Evolutionary conservation across 2,329 filamentous ascomycete species (phyloP), one percentile per base, ranked within the genome.

Genomic region (Lecanosticta acicola): DNA sequence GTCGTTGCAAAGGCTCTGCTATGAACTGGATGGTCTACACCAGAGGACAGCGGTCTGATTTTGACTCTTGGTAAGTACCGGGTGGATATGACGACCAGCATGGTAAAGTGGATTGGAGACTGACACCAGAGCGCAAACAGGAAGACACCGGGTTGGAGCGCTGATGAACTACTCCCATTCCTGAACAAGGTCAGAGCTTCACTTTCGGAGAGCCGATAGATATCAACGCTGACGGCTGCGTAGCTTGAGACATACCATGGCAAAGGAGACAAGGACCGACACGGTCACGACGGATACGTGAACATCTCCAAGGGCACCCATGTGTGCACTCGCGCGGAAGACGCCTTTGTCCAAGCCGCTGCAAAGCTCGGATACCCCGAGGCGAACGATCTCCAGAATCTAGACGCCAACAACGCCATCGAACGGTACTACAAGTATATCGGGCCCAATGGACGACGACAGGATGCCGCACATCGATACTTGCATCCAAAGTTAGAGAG

Each of bases 211-310:
- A 19, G 17, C 13, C 13, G 16, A 33, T 33, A 29, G 39, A 16
- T 32, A 3, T 20, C 32, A 7, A 11, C 11, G 2, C n/a, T 14
- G 14, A 33, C 16, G 2, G 3, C 7, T 19, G 14, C 5, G 9
- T 43, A 71, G 68, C 61, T 80, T 9, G 79, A 82, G 60, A 81
- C 76, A 0, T 81, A 77, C 45, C 71, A 77, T 51, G 71, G 73
- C 3, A 58, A 65, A 20, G 74, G 69, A 42, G 58, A 69, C 4
- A 59, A 67, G 39, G 65, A 66, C 4, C 50, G 67, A 1, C 80
- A 83, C 53, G 80, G 80, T 10, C 59, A 67, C 32, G 60, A 71
- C 18, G 80, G 80, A 0, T 79, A 79, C 0, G 69, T 83, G 9
- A 65, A 78, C 20, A 60, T 84, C 19, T 78, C 76, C 0, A 67